These are phyloP conservation scores for Wickerhamiella bombiphila DNA, from an alignment of 805 yeast species.

Conservation along the genomic window DNA sequence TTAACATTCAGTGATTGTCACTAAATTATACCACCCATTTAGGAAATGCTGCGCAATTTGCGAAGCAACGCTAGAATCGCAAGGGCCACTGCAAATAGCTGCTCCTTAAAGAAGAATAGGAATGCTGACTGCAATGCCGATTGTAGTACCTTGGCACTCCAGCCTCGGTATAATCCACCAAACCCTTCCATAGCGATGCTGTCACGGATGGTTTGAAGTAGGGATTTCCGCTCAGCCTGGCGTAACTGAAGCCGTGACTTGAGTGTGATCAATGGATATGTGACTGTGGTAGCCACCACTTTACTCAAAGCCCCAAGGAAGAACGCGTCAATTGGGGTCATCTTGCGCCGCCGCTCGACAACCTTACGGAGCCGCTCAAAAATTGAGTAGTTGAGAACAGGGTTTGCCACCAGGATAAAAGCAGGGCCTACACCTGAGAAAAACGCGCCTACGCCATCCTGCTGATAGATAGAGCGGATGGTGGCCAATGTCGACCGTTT, in stretches of 20 bases:
- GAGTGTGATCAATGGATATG: conserved; percentile 82
- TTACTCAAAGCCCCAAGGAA: conserved; percentile 82
- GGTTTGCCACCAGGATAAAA: conserved; percentile 68
- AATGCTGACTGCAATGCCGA: conserved; percentile 81
- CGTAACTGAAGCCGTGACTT: conserved; percentile 77
- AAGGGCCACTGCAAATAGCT: conserved; percentile 48
- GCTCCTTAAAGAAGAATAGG: conserved; percentile 80
- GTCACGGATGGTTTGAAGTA: conserved; percentile 31
- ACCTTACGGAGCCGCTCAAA: conserved; percentile 72
- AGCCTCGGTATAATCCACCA: conserved; percentile 66
- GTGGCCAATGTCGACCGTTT: conserved; percentile 38
- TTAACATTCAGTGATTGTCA: no score
- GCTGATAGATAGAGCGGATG: conserved; percentile 44
- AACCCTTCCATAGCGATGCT: conserved; percentile 60
- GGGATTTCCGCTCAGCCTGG: conserved; percentile 20
- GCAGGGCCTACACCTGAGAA: conserved; percentile 86
- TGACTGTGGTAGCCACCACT: conserved; percentile 70
- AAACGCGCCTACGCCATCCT: conserved; percentile 57
- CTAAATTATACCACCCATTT: not conserved
- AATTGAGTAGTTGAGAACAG: conserved; percentile 81
- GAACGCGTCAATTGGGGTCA: conserved; percentile 62
- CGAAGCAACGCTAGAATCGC: conserved; percentile 34
- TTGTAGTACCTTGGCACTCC: conserved; percentile 65
- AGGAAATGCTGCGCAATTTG: conserved; percentile 1
- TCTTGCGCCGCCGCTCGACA: conserved; percentile 40